phyloP scores from a whole-genome alignment of 2,329 filamentous ascomycete genomes.

The Paraconiothyrium brasiliense region DNA sequence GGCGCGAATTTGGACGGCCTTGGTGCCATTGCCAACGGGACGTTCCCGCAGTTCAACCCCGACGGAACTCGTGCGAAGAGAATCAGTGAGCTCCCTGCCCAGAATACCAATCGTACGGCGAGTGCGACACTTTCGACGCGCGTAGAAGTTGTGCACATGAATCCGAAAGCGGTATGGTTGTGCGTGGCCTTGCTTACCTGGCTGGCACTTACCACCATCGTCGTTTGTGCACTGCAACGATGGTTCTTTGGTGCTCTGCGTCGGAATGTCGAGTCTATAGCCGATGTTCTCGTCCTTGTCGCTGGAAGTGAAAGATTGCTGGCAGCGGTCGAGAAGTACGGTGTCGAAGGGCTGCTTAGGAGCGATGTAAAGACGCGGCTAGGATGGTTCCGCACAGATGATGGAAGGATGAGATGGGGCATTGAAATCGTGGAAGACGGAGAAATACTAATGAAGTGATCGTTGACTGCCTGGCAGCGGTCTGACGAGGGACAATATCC shows the following conservation, averaged over 20 bases:
- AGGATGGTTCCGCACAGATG: constrained; percentile 20
- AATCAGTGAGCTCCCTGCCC: constrained; percentile 6
- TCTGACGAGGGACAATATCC: background rate
- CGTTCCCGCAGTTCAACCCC: constrained; percentile 8
- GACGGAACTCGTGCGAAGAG: constrained; percentile 12
- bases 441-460: constrained; percentile 17
- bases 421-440: constrained; percentile 24
- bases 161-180: constrained; percentile 13
- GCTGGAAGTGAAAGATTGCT: constrained; percentile 23
- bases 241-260: constrained; percentile 12
- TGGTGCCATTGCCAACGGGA: constrained; percentile 1
- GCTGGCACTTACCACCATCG: constrained; percentile 16
- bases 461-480: background rate
- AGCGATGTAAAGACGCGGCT: constrained; percentile 16
- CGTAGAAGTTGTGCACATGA: constrained; percentile 21
- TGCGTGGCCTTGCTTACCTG: constrained; percentile 15
- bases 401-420: constrained; percentile 24
- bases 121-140: constrained; percentile 16
- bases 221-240: constrained; percentile 15
- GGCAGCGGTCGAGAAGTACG: constrained; percentile 17
- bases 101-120: constrained; percentile 15
- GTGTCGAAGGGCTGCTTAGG: constrained; percentile 16
- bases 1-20: constrained; percentile 29
- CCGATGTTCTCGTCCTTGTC: constrained; percentile 21
- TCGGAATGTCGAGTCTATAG: constrained; percentile 19